Base-by-base conservation (phyloP, 1,284 basidiomycete genomes). In the Cerioporus squamosus region DNA sequence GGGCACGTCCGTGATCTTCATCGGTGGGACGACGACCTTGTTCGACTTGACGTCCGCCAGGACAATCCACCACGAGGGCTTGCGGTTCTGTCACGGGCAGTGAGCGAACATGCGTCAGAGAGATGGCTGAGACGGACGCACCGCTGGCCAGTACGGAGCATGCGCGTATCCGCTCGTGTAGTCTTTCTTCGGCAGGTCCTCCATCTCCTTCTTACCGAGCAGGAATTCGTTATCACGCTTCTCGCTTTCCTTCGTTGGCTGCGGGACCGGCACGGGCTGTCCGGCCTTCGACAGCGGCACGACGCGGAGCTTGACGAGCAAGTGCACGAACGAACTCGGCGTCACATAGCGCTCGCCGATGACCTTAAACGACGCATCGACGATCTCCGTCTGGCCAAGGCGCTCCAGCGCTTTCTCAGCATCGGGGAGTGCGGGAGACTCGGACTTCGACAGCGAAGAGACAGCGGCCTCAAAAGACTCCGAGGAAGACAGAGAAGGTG, bases 11-110 rank as follows among this genome's bases (percentile, higher is more conserved):
- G 84, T 83, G 63, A 98, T 85, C 70, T 90, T 90, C 69, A 90
- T 78, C 0, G 97, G 97, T 36, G 95, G 94, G 1, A 99, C 94
- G 50, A 98, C 94, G 53, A 98, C 83, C 48, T 91, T 86, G 75
- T 94, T 90, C n/a, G 88, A 83, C 76, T 97, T 97, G 61, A 93
- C 88, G 70, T 99, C 97, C 2, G 93, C 94, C 31, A 97, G 84
- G 40, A 98, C 82, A 51, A 97, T 80, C 89, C 93, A 95, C 91
- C 91, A 97, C n/a, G 84, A 81, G 0, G 95, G 91, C 70, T 90
- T 91, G 50, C 93, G 91, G 62, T 88, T 81, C 88, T 94, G 68
- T 15, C 38, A 24, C n/a, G 14, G 26, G 36, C 39, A 10, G 49
- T 43, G 12, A 49, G 42, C 44, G n/a, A n/a, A 12, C 10, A 4